Percentiles rank a stretch among this genome's conserved stretches.
Conservation (phyloP, 179 eudicot genomes). For the Silene noctiflora region DNA sequence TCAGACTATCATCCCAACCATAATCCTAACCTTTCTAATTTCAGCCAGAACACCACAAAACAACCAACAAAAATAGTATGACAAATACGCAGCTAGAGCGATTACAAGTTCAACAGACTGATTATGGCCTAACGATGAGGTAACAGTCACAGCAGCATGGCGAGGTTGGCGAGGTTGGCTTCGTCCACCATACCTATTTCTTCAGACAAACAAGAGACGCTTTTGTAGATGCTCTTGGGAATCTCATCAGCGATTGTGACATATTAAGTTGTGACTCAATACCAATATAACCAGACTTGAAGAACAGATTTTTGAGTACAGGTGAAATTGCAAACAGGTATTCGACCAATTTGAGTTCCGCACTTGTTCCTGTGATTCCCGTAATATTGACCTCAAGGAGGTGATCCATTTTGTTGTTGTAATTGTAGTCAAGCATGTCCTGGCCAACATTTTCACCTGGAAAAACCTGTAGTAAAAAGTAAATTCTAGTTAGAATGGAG, state of each 20-base stretch:
- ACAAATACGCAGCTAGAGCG: neutral
- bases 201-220: neutral
- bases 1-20: too few relatives aligned
- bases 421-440: neutral
- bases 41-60: neutral
- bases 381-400: neutral
- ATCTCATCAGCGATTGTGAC: neutral
- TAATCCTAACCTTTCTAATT: too few relatives aligned
- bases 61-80: neutral
- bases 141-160: neutral
- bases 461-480: neutral
- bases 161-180: neutral
- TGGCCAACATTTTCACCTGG: neutral
- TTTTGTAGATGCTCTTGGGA: neutral
- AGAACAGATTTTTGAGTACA: neutral
- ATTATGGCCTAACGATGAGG: neutral
- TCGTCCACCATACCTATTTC: neutral
- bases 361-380: conserved; percentile 10
- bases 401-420: neutral
- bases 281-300: neutral
- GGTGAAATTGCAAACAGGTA: neutral
- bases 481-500: neutral
- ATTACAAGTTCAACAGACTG: neutral
- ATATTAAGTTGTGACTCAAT: neutral
- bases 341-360: neutral